Evolutionary conservation across 169 alveolate species (phyloP), one percentile per base, ranked within the genome.

Genomic region (Cyclospora cayetanensis): DNA sequence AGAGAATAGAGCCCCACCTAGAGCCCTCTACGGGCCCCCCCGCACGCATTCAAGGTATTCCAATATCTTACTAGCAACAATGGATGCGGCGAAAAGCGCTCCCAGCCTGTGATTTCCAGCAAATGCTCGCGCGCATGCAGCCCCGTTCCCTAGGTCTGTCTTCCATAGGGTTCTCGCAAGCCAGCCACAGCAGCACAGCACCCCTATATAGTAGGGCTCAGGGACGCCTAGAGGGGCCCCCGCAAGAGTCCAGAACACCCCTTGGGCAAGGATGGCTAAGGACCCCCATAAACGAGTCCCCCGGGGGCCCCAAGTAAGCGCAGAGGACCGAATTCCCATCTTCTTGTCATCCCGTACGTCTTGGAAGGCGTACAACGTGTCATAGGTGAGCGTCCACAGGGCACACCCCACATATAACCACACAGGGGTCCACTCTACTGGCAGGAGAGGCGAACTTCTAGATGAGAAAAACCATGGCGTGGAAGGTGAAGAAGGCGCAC

Each of bases 311-410:
- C 99, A 97, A 37, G 95, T 89, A n/a, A 97, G 95, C n/a, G 99
- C 99, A 46, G 98, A 90, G 25, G 99, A 96, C 29, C 96, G 96
- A 34, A 98, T 84, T 2, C 98, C 98, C 25, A 98, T 91, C 80
- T 83, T 85, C 50, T 92, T 92, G 92, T 98, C 99, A 76, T 93
- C 96, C 39, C 93, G 39, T 84, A 95, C 97, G 94, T 98, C 99
- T 91, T 97, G 98, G 93, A 96, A 98, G 1, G 99, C 99, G 94
- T 98, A 98, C 41, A 98, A 96, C 3, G 99, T 97, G 92, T 98
- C 99, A 70, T 98, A 98, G 39, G 97, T 95, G 4, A 98, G 63
- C 2, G 99, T 97, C 98, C 99, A 97, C n/a, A 95, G 89, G 5
- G 95, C 93, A 29, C 98, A 95, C 2, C 96, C 90, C 37, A 91